Percentiles rank a stretch among this genome's conserved stretches.
These are phyloP conservation scores for Tetrapisispora nanseiensis DNA, from an alignment of 805 yeast species.

Conservation along the genomic window DNA sequence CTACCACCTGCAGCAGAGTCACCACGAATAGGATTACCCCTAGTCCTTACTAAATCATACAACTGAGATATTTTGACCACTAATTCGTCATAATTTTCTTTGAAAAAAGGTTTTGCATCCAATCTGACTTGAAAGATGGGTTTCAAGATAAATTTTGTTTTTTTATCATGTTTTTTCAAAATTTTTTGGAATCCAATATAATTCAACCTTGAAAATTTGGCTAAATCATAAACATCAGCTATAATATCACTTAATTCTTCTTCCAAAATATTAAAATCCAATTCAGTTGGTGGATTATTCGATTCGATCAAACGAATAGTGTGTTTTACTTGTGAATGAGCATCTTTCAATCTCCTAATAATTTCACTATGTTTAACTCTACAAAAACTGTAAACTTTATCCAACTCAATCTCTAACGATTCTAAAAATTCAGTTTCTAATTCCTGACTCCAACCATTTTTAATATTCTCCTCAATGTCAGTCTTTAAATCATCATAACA, in stretches of 20 bases:
- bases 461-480: slow-evolving; percentile 60
- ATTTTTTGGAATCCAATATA: slow-evolving; percentile 97
- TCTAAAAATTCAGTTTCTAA: slow-evolving; percentile 76
- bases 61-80: slow-evolving; percentile 83
- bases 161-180: slow-evolving; percentile 91
- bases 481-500: slow-evolving; percentile 86
- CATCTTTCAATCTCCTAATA: slow-evolving; percentile 71
- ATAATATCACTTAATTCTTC: slow-evolving; percentile 77
- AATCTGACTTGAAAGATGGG: slow-evolving; percentile 91
- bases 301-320: slow-evolving; percentile 50
- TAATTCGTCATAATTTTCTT: slow-evolving; percentile 82
- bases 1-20: slow-evolving; percentile 97
- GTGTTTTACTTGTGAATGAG: slow-evolving; percentile 60
- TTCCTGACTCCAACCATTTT: slow-evolving; percentile 62
- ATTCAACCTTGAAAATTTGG: slow-evolving; percentile 85
- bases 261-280: slow-evolving; percentile 64
- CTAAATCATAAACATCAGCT: slow-evolving; percentile 95
- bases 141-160: slow-evolving; percentile 66
- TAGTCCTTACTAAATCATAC: slow-evolving; percentile 87
- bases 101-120: slow-evolving; percentile 90
- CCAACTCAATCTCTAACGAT: slow-evolving; percentile 70
- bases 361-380: slow-evolving; percentile 82
- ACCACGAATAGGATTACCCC: slow-evolving; percentile 91
- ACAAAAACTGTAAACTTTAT: slow-evolving; percentile 87
- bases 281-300: slow-evolving; percentile 43